phyloP scores from a whole-genome alignment of 2,329 filamentous ascomycete species.

The Exophiala phaeomuriformis region DNA sequence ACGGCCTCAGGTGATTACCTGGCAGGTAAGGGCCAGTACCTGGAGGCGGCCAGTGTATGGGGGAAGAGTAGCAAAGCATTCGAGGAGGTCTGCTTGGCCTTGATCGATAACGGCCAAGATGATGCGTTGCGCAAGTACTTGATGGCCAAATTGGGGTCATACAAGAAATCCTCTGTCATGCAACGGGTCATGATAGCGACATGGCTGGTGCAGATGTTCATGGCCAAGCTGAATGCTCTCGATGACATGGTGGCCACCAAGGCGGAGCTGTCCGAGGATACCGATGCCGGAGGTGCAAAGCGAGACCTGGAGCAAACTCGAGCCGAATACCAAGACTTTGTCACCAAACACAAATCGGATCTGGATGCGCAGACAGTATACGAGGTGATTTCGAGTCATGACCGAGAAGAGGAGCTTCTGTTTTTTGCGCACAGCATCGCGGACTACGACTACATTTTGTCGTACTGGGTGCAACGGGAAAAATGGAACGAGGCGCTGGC shows the following conservation, averaged over 20 bases:
- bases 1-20: constrained; percentile 87
- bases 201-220: constrained; percentile 93
- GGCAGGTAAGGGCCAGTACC: constrained; percentile 69
- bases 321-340: constrained; percentile 81
- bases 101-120: constrained; percentile 83
- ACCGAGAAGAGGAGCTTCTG: constrained; percentile 83
- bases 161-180: constrained; percentile 81
- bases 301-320: constrained; percentile 64
- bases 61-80: constrained; percentile 95
- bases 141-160: constrained; percentile 68
- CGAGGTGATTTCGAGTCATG: constrained; percentile 92
- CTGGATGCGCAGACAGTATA: constrained; percentile 89
- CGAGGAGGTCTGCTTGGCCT: constrained; percentile 83
- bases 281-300: constrained; percentile 62
- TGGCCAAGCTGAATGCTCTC: constrained; percentile 90
- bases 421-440: constrained; percentile 83
- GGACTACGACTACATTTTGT: constrained; percentile 89
- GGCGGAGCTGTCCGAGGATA: constrained; percentile 67
- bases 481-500: constrained; percentile 79
- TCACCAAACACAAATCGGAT: constrained; percentile 74
- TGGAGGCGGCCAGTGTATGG: constrained; percentile 82
- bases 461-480: constrained; percentile 95
- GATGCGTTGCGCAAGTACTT: constrained; percentile 89
- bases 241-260: constrained; percentile 91
- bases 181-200: constrained; percentile 91